Base-by-base conservation (phyloP, 1,139 yeast species). In the Pichia sp. region DNA sequence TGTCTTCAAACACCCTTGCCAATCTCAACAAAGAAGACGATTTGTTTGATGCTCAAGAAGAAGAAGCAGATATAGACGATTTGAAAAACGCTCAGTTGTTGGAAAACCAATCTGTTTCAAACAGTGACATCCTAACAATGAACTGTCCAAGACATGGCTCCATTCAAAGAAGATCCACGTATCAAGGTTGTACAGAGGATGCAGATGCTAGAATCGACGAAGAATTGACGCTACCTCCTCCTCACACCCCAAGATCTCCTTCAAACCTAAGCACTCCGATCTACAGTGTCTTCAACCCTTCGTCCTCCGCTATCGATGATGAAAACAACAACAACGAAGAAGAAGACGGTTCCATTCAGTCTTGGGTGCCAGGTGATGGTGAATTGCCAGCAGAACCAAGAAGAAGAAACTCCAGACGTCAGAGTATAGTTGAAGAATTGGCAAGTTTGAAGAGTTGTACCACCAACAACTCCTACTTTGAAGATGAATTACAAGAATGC, bases 391-490 rank as follows among this genome's bases (percentile, higher is more conserved):
- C 21, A 19, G 32, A 22, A 6, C 9, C 30, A 15, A 20, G 21
- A 8, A 37, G 30, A 22, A 22, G 20, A 6, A 24, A 18, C 31
- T 44, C 51, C 8, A 34, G 47, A 37, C 46, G 27, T 19, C 48
- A 36, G n/a, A 46, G 49, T 34, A 30, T 52, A 4, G 52, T 47
- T 11, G 55, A 53, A 11, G 56, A 55, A 15, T 17, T 55, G 40
- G 49, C 53, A 14, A 52, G 53, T 24, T 12, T 55, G 12, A 53
- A 48, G 33, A 52, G 54, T 18, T 42, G 40, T 11, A 47, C 48
- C 11, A 45, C 58, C 1, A 51, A 48, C 18, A 54, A 52, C 18
- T 50, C 59, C 2, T 58, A 50, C 30, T 58, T 58, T 38, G 61
- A 57, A 44, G 55, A 56, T 36, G 59, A 57, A 39, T 30, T 57